phyloP scores from a whole-genome alignment of 2,329 filamentous ascomycete species.

The Phialocephala subalpina region DNA sequence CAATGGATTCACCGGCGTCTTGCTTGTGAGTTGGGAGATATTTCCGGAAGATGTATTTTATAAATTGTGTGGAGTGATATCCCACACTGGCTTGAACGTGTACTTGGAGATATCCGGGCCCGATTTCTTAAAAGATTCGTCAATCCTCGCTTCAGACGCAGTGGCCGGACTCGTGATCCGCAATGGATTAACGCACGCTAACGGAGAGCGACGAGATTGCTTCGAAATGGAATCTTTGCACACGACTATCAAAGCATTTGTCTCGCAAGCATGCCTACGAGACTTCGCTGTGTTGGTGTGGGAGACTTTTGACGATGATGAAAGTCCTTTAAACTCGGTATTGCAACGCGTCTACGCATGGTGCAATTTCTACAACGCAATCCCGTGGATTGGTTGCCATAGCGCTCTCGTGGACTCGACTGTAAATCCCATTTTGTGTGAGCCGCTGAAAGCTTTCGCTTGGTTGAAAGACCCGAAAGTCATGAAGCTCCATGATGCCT shows the following conservation, averaged over 20 bases:
- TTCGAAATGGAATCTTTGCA: slow-evolving; percentile 52
- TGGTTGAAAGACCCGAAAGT: slow-evolving; percentile 55
- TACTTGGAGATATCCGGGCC: slow-evolving; percentile 52
- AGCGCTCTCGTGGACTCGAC: slow-evolving; percentile 47
- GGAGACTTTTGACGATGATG: slow-evolving; percentile 53
- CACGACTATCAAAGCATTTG: slow-evolving; percentile 52
- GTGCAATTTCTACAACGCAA: slow-evolving; percentile 55
- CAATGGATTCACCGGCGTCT: slow-evolving; percentile 48
- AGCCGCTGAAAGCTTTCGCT: slow-evolving; percentile 54
- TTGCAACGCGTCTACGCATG: slow-evolving; percentile 52
- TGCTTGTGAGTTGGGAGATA: slow-evolving; percentile 52
- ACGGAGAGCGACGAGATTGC: slow-evolving; percentile 52
- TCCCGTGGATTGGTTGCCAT: slow-evolving; percentile 52
- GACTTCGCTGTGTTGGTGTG: slow-evolving; percentile 53
- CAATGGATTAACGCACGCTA: slow-evolving; percentile 51
- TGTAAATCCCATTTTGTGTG: slow-evolving; percentile 42
- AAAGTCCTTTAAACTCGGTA: slow-evolving; percentile 49
- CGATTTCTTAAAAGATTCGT: slow-evolving; percentile 48
- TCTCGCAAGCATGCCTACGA: slow-evolving; percentile 52
- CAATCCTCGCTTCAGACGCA: slow-evolving; percentile 44
- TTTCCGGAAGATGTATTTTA: slow-evolving; percentile 38
- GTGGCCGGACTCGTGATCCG: slow-evolving; percentile 51
- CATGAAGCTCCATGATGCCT: slow-evolving; percentile 52
- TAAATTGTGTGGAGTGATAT: slow-evolving; percentile 43
- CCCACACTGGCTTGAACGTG: slow-evolving; percentile 45